Evolutionary conservation across 2,329 filamentous ascomycete genomes (phyloP), one percentile per base, ranked within the genome.

Genomic region (Ophiostoma fasciatum): DNA sequence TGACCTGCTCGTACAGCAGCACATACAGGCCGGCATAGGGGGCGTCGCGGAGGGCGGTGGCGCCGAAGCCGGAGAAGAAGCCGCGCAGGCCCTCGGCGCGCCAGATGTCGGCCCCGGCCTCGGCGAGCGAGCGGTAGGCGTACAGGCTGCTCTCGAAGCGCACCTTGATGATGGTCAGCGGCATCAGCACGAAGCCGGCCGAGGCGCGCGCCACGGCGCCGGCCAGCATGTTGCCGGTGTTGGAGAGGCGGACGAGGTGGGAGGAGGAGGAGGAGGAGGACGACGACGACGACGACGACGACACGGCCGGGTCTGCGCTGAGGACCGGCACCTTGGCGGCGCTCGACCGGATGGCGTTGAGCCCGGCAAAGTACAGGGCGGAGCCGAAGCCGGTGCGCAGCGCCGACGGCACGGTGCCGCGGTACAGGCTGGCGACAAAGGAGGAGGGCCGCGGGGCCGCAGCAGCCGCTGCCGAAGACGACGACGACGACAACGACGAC

Each of bases 11-110:
- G 58, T 98, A 98, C 48, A 94, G 82, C 7, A 94, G 63, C 1
- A 98, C 84, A 51, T 98, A 98, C 13, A 94, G 65, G 0, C 90
- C 90, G 0, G 90, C 90, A 53, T 96, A 96, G 0, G 90, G 90
- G n/a, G 87, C 90, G 57, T 98, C 90, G 31, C 90, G 71, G 20
- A 93, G 73, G 1, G 90, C 84, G 0, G 90, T 98, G 2, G 88
- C 90, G 28, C 90, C 90, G 51, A 93, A 94, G 1, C 90, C 90
- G 0, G 82, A 74, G 50, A 96, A 96, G 58, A 98, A 92, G 0
- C 88, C 90, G 21, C 78, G 72, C 4, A 82, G 38, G 0, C 90
- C 87, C 46, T 88, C 78, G 1, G 63, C 71, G 7, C 66, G 64
- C 35, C 78, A 60, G 20, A 96, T 94, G 46, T 90, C 83, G 23